Evolutionary conservation across 345 rosid species (phyloP).

Genomic region (Heritiera fomes): DNA sequence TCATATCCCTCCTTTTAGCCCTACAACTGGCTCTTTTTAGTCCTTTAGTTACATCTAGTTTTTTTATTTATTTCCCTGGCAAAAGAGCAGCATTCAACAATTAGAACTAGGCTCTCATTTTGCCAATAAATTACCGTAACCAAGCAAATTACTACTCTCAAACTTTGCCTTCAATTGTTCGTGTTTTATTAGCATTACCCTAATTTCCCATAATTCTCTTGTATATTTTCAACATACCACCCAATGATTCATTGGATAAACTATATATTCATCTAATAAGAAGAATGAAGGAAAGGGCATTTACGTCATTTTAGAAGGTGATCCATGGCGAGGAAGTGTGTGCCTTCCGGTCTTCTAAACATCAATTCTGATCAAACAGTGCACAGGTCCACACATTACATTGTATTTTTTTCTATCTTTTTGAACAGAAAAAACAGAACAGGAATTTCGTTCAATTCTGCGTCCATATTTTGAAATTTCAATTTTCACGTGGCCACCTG

Average conservation of each 20-base stretch:
- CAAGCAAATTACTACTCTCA: too few species aligned
- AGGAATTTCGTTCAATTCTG: not conserved
- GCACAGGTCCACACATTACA: not conserved
- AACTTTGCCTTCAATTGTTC: too few species aligned
- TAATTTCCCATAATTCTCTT: too few species aligned
- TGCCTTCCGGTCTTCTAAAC: slow-evolving; percentile 18
- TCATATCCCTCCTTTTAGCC: not conserved
- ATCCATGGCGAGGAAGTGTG: slow-evolving; percentile 13
- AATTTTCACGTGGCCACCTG: not conserved
- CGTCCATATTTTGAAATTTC: not conserved
- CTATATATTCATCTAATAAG: too few species aligned
- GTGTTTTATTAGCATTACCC: too few species aligned
- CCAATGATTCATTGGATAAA: too few species aligned
- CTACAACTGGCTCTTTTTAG: not conserved
- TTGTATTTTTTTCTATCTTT: not conserved
- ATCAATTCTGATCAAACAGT: not conserved
- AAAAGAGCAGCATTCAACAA: not conserved
- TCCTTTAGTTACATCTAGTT: not conserved
- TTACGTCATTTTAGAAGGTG: not conserved
- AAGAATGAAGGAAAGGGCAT: not conserved
- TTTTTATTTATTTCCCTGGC: not conserved
- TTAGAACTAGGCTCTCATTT: too few species aligned
- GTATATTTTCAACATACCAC: too few species aligned
- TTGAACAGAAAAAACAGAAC: not conserved
- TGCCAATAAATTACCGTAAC: too few species aligned